phyloP scores from a whole-genome alignment of 768 basidiomycete genomes.

The Coprinellus micaceus region DNA sequence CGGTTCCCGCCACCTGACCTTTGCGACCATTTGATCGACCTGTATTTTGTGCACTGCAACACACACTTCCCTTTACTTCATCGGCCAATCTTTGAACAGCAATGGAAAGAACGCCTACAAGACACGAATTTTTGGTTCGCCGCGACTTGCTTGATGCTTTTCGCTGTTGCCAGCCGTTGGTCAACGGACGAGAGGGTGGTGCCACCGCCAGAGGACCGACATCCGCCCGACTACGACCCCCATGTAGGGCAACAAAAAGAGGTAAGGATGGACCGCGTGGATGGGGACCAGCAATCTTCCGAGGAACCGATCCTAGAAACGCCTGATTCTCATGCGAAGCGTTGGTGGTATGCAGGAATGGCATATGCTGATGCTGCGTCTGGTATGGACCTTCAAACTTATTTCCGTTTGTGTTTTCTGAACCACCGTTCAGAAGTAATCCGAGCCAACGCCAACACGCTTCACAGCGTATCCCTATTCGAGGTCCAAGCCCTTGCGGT shows the following conservation, averaged over 20 bases:
- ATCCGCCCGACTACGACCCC: background rate
- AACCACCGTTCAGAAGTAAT: background rate
- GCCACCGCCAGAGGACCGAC: background rate
- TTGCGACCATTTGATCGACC: slow-evolving; percentile 55
- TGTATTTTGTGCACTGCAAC: slow-evolving; percentile 67
- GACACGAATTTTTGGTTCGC: slow-evolving; percentile 57
- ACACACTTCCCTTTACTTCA: slow-evolving; percentile 65
- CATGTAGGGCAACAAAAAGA: background rate
- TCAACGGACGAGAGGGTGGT: slow-evolving; percentile 58
- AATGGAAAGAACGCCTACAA: slow-evolving; percentile 53
- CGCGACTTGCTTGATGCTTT: slow-evolving; percentile 56
- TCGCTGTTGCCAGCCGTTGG: slow-evolving; percentile 69
- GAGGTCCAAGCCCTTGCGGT: slow-evolving; percentile 1
- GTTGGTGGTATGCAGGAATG: background rate
- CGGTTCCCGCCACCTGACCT: slow-evolving; percentile 58
- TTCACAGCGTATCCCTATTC: slow-evolving; percentile 12
- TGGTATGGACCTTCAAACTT: background rate
- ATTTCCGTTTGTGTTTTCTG: background rate
- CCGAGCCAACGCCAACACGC: background rate
- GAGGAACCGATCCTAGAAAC: background rate
- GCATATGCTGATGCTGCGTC: background rate
- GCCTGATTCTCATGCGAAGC: slow-evolving; percentile 1
- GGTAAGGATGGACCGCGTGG: slow-evolving; percentile 45
- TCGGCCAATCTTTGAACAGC: slow-evolving; percentile 61
- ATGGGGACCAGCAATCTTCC: background rate